Base-by-base conservation (phyloP, 352 stramenopile genomes). In the Globisporangium paddicum region DNA sequence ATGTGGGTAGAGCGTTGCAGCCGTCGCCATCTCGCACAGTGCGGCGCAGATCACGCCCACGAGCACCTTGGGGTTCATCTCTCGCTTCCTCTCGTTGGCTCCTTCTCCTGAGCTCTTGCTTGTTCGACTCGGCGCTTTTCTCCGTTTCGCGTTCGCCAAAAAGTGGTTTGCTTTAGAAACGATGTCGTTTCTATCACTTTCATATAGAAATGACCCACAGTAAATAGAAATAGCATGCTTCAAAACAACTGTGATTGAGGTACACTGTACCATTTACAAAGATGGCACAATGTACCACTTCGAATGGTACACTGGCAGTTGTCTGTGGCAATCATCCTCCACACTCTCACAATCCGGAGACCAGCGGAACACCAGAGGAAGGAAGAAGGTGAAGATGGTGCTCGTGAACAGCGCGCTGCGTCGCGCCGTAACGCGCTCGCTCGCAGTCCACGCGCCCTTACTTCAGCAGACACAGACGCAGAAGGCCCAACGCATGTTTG, bases 1-100 rank as follows among this genome's bases (percentile, higher is more conserved):
- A 38, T 90, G 76, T 14, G 72, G 69, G 55, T 75, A 75, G 38
- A 84, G 55, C 26, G 60, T 73, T 18, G 60, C 38, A 28, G 66
- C 55, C 5, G 50, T 45, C 40, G 56, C 49, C 32, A 55, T 34
- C 8, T 64, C 64, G 46, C 73, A 69, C 38, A 82, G 28, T 40
- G 61, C 56, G 41, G 42, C 52, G 48, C 60, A 58, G 26, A 79
- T 41, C 13, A 58, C 32, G 7, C 37, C 49, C 10, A 45, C 57
- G 30, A 72, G 47, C 38, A 47, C 38, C 38, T 66, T 56, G 25
- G 57, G 32, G 25, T 75, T 56, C 71, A 68, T 81, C 46, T 59
- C 53, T 19, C 9, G 64, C 46, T 71, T 16, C 30, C 56, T 50
- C 66, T 34, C 2, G 13, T 50, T 30, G 53, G 16, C 49, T 44